Evolutionary conservation across 1,139 yeast genomes (phyloP), one percentile per base, ranked within the genome.

Genomic region (Kodamaea anthophila): DNA sequence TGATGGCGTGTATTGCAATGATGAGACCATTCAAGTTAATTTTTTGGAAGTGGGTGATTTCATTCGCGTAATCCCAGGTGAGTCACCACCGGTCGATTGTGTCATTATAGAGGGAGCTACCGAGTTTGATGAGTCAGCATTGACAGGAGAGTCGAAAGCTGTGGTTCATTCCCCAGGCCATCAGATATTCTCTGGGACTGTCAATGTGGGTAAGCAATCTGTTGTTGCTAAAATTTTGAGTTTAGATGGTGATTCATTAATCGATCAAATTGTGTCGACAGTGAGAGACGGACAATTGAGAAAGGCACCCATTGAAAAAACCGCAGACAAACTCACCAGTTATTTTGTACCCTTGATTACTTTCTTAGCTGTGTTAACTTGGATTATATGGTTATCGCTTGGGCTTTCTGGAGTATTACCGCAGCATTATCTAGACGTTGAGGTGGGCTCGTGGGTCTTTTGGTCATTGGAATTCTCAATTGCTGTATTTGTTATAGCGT

Each of bases 381-480:
- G 87, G 82, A 43, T 77, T 5, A 59, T 80, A 9, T 82, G 93
- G 93, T 51, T 81, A 13, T 43, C 62, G 1, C 57, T 80, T 5
- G 85, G 84, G 1, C 58, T 58, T 33, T 48, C 72, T 1, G 81
- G 81, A 0, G 47, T 57, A 0, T 57, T 81, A 13, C 87, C 88
- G 0, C 45, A 43, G 0, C 32, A 47, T 7, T 79, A 80, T 39
- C 56, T 79, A 27, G 84, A 79, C 44, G 69, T 70, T 34, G 82
- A 76, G 39, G 55, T 74, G 33, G 88, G 87, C 14, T 86, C 87
- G 0, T 80, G 88, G 87, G 57, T 71, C 0, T 73, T 80, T 11
- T 82, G 91, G 88, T 76, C 88, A 0, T 60, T 82, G 36, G 79
- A 81, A 41, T 82, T 82, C 53, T 74, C 88, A 1, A 78, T 82